A percentile compares a stretch with the other conserved stretches of the same genome.
Conservation (phyloP, 2,329 filamentous ascomycete genomes). For the Paecilomyces formosus region DNA sequence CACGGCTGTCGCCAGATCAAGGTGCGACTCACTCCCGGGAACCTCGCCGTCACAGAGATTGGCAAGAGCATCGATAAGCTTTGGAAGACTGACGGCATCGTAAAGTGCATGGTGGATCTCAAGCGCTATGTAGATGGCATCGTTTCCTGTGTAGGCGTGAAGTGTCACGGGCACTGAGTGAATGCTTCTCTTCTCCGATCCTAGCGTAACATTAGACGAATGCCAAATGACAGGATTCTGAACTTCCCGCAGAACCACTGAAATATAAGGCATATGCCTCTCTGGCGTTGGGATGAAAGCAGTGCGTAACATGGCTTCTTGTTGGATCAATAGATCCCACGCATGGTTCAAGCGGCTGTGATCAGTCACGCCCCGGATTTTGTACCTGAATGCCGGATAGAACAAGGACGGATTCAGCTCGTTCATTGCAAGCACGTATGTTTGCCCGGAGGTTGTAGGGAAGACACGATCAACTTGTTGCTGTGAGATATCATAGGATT, state of each 20-base stretch:
- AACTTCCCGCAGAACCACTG: constrained; percentile 48
- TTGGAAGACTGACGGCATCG: constrained; percentile 70
- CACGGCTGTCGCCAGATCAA: constrained; percentile 37
- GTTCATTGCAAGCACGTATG: constrained; percentile 68
- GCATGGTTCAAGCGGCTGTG: constrained; percentile 43
- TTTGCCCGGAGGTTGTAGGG: constrained; percentile 68
- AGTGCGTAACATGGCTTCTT: constrained; percentile 62
- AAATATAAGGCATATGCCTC: constrained; percentile 49
- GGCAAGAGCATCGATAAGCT: constrained; percentile 51
- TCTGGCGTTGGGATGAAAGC: constrained; percentile 50
- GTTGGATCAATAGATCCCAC: constrained; percentile 53
- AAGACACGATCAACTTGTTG: constrained; percentile 49
- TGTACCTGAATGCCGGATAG: constrained; percentile 58
- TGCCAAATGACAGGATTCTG: constrained; percentile 26
- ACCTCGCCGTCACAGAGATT: constrained; percentile 29
- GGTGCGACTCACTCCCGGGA: constrained; percentile 8
- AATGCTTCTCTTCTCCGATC: constrained; percentile 8
- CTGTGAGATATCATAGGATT: constrained; percentile 11
- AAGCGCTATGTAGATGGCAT: constrained; percentile 38
- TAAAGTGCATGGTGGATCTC: constrained; percentile 81
- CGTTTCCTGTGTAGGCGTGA: constrained; percentile 21
- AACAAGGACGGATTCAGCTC: constrained; percentile 60
- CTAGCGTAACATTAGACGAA: constrained; percentile 7
- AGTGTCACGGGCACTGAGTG: constrained; percentile 23
- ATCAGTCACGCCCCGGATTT: background rate